Evolutionary conservation across 1,284 basidiomycete species (phyloP).

Genomic region (Golubevia sp.): DNA sequence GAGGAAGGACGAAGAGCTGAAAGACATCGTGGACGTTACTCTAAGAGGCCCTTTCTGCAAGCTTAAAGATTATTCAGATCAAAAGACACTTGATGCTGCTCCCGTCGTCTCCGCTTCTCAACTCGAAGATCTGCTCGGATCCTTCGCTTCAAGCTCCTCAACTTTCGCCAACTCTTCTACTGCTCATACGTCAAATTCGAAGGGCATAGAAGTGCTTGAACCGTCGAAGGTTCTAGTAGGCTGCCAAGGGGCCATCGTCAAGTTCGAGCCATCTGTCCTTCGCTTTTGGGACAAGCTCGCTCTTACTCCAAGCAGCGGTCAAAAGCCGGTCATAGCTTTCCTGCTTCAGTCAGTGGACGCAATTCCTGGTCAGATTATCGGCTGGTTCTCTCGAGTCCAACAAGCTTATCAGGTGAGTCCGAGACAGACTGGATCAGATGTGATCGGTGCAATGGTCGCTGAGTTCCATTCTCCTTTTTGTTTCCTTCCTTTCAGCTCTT

Average conservation of each 20-base stretch:
- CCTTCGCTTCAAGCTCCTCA: conserved; percentile 21
- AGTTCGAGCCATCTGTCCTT: conserved; percentile 32
- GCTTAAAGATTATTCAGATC: too few relatives aligned
- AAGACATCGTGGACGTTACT: too few relatives aligned
- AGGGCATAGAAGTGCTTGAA: conserved; percentile 23
- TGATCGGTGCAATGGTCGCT: background rate
- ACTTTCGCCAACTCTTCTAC: background rate
- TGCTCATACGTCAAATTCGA: background rate
- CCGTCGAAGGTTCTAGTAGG: conserved; percentile 28
- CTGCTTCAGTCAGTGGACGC: conserved; percentile 23
- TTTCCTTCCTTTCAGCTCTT: background rate
- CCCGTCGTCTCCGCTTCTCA: too few relatives aligned
- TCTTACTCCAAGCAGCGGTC: conserved; percentile 33
- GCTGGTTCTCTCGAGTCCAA: conserved; percentile 29
- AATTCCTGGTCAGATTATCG: conserved; percentile 28
- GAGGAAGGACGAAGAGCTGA: too few relatives aligned
- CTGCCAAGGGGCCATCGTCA: conserved; percentile 34
- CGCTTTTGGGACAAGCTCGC: conserved; percentile 49
- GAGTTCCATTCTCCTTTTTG: background rate
- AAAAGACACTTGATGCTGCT: too few relatives aligned
- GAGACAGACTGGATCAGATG: background rate
- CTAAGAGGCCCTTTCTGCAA: too few relatives aligned
- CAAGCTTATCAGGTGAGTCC: conserved; percentile 14
- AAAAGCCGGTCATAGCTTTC: conserved; percentile 32
- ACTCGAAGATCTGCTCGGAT: conserved; percentile 19